Conservation (phyloP, 345 rosid genomes). For the Litchi chinensis region DNA sequence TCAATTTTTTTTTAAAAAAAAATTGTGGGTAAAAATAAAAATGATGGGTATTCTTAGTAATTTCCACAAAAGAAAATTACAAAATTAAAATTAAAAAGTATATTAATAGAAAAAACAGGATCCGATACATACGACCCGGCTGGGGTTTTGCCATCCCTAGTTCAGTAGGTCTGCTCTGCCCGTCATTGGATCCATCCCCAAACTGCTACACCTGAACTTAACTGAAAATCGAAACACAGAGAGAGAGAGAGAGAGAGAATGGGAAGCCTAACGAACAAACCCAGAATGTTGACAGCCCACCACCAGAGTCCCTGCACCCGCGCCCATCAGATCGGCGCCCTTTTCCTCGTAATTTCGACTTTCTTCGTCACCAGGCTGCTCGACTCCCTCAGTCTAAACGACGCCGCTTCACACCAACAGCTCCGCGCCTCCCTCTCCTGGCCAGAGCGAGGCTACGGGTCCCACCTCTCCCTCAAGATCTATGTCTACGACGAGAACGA, state of each 20-base stretch:
- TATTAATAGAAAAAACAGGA: too few relatives aligned
- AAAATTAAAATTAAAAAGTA: too few relatives aligned
- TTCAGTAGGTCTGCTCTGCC: not conserved
- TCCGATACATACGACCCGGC: too few relatives aligned
- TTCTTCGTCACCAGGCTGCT: constrained; percentile 81
- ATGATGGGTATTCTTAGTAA: too few relatives aligned
- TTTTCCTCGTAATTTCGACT: constrained; percentile 66
- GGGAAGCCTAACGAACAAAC: constrained; percentile 51
- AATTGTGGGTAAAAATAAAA: too few relatives aligned
- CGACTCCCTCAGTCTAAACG: constrained; percentile 35
- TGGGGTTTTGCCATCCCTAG: too few relatives aligned
- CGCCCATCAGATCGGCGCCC: constrained; percentile 87
- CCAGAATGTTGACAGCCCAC: constrained; percentile 47
- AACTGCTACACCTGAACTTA: not conserved
- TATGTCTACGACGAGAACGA: constrained; percentile 88
- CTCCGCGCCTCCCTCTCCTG: constrained; percentile 38
- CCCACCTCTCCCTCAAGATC: constrained; percentile 65
- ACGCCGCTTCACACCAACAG: constrained; percentile 13
- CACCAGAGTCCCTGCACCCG: constrained; percentile 74
- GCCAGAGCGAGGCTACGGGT: constrained; percentile 72
- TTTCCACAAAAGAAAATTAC: too few relatives aligned
- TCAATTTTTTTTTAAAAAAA: too few relatives aligned
- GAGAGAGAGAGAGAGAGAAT: too few relatives aligned
- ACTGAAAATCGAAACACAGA: not conserved
- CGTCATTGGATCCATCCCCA: not conserved